Evolutionary conservation across 345 rosid species (phyloP).

Genomic region (Aegle marmelos): DNA sequence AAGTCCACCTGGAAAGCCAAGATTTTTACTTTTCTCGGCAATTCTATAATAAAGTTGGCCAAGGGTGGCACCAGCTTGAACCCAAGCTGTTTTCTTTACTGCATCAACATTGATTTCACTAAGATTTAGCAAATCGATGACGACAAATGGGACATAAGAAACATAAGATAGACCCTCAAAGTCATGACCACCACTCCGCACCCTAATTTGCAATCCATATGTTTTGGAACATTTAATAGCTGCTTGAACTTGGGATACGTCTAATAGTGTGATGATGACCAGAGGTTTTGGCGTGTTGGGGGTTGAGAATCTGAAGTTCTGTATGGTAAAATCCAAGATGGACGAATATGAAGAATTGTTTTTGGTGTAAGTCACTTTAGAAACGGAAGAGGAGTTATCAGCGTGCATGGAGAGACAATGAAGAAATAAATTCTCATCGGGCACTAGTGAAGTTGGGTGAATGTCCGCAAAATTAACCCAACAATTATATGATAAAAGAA

Average conservation of each 20-base stretch:
- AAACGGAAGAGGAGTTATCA: constrained; percentile 10
- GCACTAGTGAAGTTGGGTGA: background rate
- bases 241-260: constrained; percentile 60
- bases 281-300: constrained; percentile 55
- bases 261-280: constrained; percentile 50
- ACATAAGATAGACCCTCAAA: constrained; percentile 67
- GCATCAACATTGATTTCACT: constrained; percentile 44
- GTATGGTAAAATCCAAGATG: constrained; percentile 44
- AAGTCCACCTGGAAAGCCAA: constrained; percentile 68
- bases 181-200: constrained; percentile 79
- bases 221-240: constrained; percentile 52
- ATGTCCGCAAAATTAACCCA: background rate
- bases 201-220: constrained; percentile 41
- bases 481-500: background rate
- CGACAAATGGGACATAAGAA: constrained; percentile 47
- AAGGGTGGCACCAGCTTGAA: constrained; percentile 67
- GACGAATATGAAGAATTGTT: constrained; percentile 39
- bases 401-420: constrained; percentile 50
- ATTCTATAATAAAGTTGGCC: constrained; percentile 68
- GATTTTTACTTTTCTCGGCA: constrained; percentile 52
- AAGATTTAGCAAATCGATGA: constrained; percentile 49
- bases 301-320: constrained; percentile 45
- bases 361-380: constrained; percentile 29
- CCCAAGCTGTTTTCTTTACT: constrained; percentile 52
- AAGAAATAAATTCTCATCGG: constrained; percentile 12